Conservation (phyloP, 345 rosid species). For the Brassica juncea region DNA sequence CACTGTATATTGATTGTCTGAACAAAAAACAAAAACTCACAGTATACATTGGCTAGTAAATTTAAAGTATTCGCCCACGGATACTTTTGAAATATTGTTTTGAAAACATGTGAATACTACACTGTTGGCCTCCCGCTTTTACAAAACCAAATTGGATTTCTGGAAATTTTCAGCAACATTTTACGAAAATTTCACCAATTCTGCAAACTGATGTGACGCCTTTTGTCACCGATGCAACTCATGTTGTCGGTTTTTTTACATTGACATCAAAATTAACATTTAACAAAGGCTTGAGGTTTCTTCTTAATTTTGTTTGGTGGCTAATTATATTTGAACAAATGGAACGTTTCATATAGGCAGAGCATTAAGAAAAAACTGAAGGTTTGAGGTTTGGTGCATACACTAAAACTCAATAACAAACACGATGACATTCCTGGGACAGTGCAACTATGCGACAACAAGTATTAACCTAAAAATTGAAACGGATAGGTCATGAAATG, state of each 20-base stretch:
- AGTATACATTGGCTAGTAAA: not conserved
- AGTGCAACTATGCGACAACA: not conserved
- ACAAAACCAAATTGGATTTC: not conserved
- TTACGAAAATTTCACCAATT: not conserved
- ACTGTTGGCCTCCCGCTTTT: not conserved
- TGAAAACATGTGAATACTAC: not conserved
- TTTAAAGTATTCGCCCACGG: not conserved
- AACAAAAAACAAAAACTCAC: not conserved
- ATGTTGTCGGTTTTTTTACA: not conserved
- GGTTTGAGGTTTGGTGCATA: conserved; percentile 27
- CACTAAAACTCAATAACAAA: conserved; percentile 17
- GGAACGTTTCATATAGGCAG: not conserved
- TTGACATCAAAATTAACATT: not conserved
- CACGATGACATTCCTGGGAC: conserved; percentile 7
- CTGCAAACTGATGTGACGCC: not conserved
- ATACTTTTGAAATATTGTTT: not conserved
- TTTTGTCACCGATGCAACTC: not conserved
- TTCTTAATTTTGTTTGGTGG: not conserved
- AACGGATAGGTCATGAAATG: conserved; percentile 15
- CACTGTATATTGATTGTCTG: not conserved
- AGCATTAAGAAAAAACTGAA: not conserved
- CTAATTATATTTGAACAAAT: not conserved
- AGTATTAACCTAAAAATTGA: conserved; percentile 9
- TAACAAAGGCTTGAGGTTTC: not conserved
- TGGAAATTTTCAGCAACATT: not conserved